Percentiles rank a stretch among this genome's conserved stretches.
Conservation (phyloP, 2,329 filamentous ascomycete genomes). For the Aspergillus fischeri region DNA sequence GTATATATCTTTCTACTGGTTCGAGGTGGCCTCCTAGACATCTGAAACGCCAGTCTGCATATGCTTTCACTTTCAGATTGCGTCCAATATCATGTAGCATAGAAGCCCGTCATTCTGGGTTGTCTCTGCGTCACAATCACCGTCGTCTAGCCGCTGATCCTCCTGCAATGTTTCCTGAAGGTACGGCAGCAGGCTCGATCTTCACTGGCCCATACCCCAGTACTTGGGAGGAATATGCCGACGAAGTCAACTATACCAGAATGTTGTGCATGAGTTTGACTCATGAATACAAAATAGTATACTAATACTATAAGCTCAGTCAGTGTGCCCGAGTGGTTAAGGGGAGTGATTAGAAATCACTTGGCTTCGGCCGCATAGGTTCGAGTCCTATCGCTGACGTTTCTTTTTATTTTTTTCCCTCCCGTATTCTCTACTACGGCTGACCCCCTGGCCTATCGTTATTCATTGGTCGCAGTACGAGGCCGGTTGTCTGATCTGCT, state of each 20-base stretch:
- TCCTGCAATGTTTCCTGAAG: conserved; percentile 11
- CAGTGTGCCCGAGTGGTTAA: not conserved
- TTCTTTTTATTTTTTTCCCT: too few species aligned
- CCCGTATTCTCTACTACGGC: too few species aligned
- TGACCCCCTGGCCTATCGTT: too few species aligned
- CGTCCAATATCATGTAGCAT: not conserved
- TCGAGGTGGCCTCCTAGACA: too few species aligned
- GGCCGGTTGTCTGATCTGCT: too few species aligned
- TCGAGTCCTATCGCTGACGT: not conserved
- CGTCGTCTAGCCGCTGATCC: conserved; percentile 8
- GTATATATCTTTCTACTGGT: not conserved
- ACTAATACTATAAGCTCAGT: not conserved
- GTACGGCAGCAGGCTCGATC: conserved; percentile 13
- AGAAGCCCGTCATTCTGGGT: conserved; percentile 5
- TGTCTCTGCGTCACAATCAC: not conserved
- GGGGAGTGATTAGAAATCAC: conserved; percentile 1
- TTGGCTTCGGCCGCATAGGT: conserved; percentile 2
- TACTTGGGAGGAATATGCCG: too few species aligned
- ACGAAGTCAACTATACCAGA: too few species aligned
- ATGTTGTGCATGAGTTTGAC: too few species aligned
- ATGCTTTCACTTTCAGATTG: not conserved
- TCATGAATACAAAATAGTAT: too few species aligned
- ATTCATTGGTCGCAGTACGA: too few species aligned
- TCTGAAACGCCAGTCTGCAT: too few species aligned
- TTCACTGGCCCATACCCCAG: conserved; percentile 1